Evolutionary conservation across 495 filamentous ascomycete species (phyloP), one percentile per base, ranked within the genome.

Genomic region (Bombardia bombarda): DNA sequence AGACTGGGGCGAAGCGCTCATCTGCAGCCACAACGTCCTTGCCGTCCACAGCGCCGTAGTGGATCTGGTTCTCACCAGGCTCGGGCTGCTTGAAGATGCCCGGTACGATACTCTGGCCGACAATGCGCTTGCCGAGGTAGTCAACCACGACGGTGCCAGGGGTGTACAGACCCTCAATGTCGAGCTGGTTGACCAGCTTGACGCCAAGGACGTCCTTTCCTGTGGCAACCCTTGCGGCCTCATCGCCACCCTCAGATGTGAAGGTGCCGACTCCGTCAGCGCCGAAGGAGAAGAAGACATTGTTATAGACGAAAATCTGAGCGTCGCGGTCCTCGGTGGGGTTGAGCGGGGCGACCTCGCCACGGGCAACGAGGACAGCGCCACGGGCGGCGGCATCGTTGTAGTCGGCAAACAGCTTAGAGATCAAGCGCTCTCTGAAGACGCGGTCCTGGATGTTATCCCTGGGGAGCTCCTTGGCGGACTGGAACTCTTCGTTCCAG

Each of bases 401-500:
- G 61, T 95, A 99, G 61, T 99, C 92, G 17, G 93, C 92, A 58
- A 94, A 95, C 14, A 97, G 79, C 70, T 97, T 99, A 14, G 85
- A 88, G 13, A 89, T 86, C 45, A 99, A 71, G 2, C 93, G 79
- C 57, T 99, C 92, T 20, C 92, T 77, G 75, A 97, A 97, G 18
- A 99, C 89, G 19, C 92, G 83, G 52, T 99, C 92, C 57, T 96
- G 90, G 16, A 96, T 86, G 24, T 80, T 85, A 34, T 96, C 90
- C 54, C 85, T 87, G 24, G 89, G 88, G 38, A 97, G 75, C 56
- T 99, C 93, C 53, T 86, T 79, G 3, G 92, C 95, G 5, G 90
- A 93, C 57, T 97, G 93, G 62, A 99, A 95, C 56, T 99, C 93
- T 62, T 99, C 93, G 56, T 99, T 99, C 87, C 93, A 99, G 62